Conservation (phyloP, 805 yeast species). For the Suhomyces tanzawaensis region DNA sequence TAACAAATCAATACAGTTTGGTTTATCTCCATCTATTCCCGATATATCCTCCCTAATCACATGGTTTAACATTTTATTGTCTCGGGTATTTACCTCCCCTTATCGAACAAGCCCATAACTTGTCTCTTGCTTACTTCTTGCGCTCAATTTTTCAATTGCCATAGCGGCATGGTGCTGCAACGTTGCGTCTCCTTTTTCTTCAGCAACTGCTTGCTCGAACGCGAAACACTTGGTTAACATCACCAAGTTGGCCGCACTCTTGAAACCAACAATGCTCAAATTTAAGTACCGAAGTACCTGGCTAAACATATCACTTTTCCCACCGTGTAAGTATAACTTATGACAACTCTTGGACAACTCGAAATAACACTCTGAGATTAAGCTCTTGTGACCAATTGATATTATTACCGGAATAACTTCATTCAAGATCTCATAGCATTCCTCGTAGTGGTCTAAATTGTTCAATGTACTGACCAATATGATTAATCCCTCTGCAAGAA, state of each 20-base stretch:
- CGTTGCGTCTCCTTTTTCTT: conserved; percentile 23
- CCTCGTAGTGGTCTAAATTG: conserved; percentile 39
- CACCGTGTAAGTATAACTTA: conserved; percentile 4
- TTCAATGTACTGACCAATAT: conserved; percentile 46
- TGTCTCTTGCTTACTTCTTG: conserved; percentile 27
- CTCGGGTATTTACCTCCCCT: no score
- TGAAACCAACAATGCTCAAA: conserved; percentile 45
- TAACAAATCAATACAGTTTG: no score
- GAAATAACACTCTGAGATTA: conserved; percentile 34
- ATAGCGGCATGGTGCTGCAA: conserved; percentile 29
- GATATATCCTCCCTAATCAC: no score
- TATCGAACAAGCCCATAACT: neutral
- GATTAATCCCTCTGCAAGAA: conserved; percentile 47
- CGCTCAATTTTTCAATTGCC: conserved; percentile 26
- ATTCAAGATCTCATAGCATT: conserved; percentile 41
- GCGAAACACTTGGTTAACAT: conserved; percentile 40
- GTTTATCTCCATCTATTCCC: no score
- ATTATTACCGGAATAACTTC: conserved; percentile 43
- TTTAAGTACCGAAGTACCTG: conserved; percentile 39
- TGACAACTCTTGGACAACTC: conserved; percentile 28
- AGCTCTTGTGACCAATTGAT: conserved; percentile 36
- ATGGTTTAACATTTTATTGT: no score
- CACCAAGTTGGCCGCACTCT: conserved; percentile 33
- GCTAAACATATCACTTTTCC: conserved; percentile 21
- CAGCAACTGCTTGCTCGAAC: conserved; percentile 39